Base-by-base conservation (phyloP, 495 filamentous ascomycete species). In the Xylaria castorea region DNA sequence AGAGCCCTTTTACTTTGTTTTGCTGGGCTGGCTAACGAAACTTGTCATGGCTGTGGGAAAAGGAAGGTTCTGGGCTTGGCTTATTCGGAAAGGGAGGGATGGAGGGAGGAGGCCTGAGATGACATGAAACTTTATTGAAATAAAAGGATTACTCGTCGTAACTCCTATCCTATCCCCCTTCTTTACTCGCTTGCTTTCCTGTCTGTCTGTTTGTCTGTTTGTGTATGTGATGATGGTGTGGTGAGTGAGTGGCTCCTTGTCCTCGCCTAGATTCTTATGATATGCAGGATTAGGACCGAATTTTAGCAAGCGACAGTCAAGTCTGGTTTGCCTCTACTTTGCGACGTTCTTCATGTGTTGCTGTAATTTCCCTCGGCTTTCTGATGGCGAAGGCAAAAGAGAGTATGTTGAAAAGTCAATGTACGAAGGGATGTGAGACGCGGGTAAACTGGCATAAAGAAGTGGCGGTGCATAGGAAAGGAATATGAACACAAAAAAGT, bases 71-170 rank as follows among this genome's bases (percentile, higher is more conserved):
- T 65, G 22, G 30, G 48, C 36, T 58, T 18, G 51, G 53, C 57
- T 62, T 51, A 38, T 68, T 61, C 12, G 63, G 71, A 62, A 66
- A n/a, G 22, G 58, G 44, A 8, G 58, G 63, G 63, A n/a, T 18
- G 58, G 44, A 8, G 58, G 63, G 63, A 50, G 14, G 27, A 20
- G 27, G 44, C 16, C 27, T 34, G 20, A 40, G n/a, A 25, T 67
- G 64, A 55, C 2, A 38, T 7, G 18, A 40, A 53, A 67, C 64
- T 27, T 50, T 14, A 48, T 4, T 44, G 16, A 8, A 46, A 48
- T 46, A 48, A 50, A 36, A 44, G 42, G 44, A 65, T 32, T 50
- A 48, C 42, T 36, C 14, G 6, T 66, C 18, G 64, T 20, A 66
- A 11, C 3, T n/a, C 63, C 18, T 48, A 44, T 42, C 11, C 25